A percentile compares a stretch with the other conserved stretches of the same genome.
These are phyloP conservation scores for Escallonia rubra DNA, from an alignment of 129 eudicot species.

Conservation along the genomic window DNA sequence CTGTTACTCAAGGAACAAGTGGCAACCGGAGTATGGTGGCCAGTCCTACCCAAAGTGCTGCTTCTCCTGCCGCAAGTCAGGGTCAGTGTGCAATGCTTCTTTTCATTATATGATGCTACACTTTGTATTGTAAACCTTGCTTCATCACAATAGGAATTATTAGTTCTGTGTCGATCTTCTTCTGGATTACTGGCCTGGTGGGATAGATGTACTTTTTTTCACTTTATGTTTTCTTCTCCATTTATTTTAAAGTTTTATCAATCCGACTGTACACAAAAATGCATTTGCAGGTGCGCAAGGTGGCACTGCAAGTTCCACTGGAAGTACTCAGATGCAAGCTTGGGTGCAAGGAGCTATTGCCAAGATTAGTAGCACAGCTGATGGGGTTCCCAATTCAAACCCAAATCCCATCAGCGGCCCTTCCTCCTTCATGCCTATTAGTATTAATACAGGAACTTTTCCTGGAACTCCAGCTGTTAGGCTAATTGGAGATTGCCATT, in stretches of 20 bases:
- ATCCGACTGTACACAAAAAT: background rate
- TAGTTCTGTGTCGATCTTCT: background rate
- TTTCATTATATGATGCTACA: background rate
- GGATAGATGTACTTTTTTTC: background rate
- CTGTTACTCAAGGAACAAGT: slow-evolving; percentile 82
- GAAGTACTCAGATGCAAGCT: slow-evolving; percentile 92
- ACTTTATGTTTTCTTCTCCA: background rate
- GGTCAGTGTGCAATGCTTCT: slow-evolving; percentile 36
- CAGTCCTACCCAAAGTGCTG: slow-evolving; percentile 88
- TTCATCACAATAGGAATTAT: background rate
- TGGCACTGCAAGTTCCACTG: slow-evolving; percentile 73
- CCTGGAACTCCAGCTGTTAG: slow-evolving; percentile 99
- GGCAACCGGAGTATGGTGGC: slow-evolving; percentile 85
- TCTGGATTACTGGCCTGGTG: background rate
- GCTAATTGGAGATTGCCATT: slow-evolving; percentile 95
- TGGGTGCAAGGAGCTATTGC: slow-evolving; percentile 99
- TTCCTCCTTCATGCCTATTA: slow-evolving; percentile 89
- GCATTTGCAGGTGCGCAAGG: slow-evolving; percentile 59
- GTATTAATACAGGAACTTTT: slow-evolving; percentile 93
- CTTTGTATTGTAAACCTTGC: background rate
- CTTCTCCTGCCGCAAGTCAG: slow-evolving; percentile 57
- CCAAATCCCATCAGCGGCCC: slow-evolving; percentile 87
- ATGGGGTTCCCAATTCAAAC: slow-evolving; percentile 63
- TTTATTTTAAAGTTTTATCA: background rate
- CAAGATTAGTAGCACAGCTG: slow-evolving; percentile 82